These are phyloP conservation scores for Galerina sulciceps DNA, from an alignment of 768 basidiomycete genomes.

Conservation along the genomic window DNA sequence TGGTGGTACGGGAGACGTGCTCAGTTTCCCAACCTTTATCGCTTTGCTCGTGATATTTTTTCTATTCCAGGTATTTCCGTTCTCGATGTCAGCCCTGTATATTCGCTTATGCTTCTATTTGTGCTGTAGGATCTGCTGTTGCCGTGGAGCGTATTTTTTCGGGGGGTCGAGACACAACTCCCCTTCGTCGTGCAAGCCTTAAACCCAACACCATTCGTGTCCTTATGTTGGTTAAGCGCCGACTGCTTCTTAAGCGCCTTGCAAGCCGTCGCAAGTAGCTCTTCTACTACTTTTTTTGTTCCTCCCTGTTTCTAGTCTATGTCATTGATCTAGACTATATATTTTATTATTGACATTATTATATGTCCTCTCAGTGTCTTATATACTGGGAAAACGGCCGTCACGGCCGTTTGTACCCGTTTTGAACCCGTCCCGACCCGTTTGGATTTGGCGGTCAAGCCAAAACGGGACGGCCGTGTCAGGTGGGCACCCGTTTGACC, in stretches of 20 bases:
- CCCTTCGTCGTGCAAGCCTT: conserved; percentile 32
- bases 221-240: conserved; percentile 33
- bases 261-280: neutral
- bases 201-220: conserved; percentile 29
- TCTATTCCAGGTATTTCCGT: conserved; percentile 31
- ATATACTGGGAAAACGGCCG: no score
- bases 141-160: conserved; percentile 37
- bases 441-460: no score
- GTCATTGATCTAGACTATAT: no score
- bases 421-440: no score
- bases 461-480: no score
- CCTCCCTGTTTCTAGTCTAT: neutral
- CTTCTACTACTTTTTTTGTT: neutral
- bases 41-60: conserved; percentile 30
- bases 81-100: neutral
- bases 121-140: conserved; percentile 33
- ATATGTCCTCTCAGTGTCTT: no score
- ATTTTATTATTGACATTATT: no score
- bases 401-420: no score
- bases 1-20: conserved; percentile 30
- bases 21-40: conserved; percentile 31
- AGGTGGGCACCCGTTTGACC: no score
- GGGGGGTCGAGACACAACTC: conserved; percentile 35
- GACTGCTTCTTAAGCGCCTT: neutral
- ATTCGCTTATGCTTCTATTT: neutral